Conservation (phyloP, 208 protist species). For the Strigomonas oncopelti region DNA sequence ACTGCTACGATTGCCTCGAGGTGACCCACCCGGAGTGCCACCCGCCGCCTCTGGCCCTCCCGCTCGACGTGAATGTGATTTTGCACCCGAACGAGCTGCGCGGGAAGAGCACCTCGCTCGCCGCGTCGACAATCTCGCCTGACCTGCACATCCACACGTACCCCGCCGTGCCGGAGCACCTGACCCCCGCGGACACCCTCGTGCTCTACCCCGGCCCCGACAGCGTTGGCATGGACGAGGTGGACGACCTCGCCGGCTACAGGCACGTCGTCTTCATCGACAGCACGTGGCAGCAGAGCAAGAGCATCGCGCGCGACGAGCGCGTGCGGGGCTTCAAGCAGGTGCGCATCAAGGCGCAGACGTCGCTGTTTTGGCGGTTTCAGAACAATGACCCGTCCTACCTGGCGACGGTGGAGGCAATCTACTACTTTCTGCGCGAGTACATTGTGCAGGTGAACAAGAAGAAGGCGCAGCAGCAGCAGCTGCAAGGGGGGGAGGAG, state of each 20-base stretch:
- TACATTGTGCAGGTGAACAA: slow-evolving; percentile 73
- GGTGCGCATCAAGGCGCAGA: slow-evolving; percentile 75
- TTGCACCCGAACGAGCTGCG: slow-evolving; percentile 86
- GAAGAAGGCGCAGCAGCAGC: slow-evolving; percentile 8
- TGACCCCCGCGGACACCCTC: slow-evolving; percentile 66
- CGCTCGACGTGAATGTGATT: slow-evolving; percentile 83
- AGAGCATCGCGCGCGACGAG: slow-evolving; percentile 77
- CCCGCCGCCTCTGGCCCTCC: slow-evolving; percentile 65
- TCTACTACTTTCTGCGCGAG: slow-evolving; percentile 92
- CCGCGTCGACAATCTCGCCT: slow-evolving; percentile 85
- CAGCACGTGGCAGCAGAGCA: slow-evolving; percentile 92
- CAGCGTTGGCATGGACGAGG: slow-evolving; percentile 66
- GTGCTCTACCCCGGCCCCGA: slow-evolving; percentile 84
- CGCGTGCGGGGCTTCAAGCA: slow-evolving; percentile 72
- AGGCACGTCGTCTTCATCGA: slow-evolving; percentile 93
- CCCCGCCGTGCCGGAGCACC: slow-evolving; percentile 52
- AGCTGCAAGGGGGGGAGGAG: background rate
- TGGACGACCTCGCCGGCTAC: slow-evolving; percentile 65
- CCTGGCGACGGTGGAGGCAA: slow-evolving; percentile 93
- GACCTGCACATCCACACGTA: slow-evolving; percentile 80
- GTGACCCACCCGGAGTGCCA: slow-evolving; percentile 81
- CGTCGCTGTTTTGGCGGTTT: slow-evolving; percentile 93
- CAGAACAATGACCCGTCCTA: slow-evolving; percentile 89
- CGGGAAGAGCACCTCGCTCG: slow-evolving; percentile 90
- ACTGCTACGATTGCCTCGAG: slow-evolving; percentile 89